Evolutionary conservation across 2,329 filamentous ascomycete genomes (phyloP).

Genomic region (Stachybotrys chlorohalonatus): DNA sequence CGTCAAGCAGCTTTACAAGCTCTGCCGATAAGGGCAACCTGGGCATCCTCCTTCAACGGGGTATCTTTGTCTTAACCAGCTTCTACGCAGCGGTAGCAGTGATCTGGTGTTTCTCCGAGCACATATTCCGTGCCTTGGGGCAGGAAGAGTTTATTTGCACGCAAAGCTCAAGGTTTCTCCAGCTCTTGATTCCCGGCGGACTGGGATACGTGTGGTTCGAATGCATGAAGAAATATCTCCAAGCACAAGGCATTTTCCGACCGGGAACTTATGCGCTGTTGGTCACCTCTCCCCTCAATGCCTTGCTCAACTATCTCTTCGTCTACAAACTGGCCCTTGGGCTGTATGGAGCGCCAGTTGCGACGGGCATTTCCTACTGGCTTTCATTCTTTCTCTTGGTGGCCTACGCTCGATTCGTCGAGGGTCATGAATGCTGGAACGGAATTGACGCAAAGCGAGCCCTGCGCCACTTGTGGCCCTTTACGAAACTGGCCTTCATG

Average conservation of each 20-base stretch:
- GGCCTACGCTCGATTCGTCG: conserved; percentile 61
- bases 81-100: conserved; percentile 67
- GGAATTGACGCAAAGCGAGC: conserved; percentile 56
- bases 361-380: conserved; percentile 83
- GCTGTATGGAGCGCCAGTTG: conserved; percentile 70
- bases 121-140: conserved; percentile 63
- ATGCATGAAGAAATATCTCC: conserved; percentile 75
- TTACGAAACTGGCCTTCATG: conserved; percentile 64
- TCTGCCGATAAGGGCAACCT: conserved; percentile 71
- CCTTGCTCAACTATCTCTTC: conserved; percentile 70
- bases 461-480: conserved; percentile 58
- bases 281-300: conserved; percentile 74
- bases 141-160: conserved; percentile 70
- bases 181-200: conserved; percentile 67
- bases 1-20: conserved; percentile 73
- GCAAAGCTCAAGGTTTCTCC: conserved; percentile 65
- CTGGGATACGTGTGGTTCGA: conserved; percentile 86
- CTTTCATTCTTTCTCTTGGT: conserved; percentile 68
- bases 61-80: conserved; percentile 59
- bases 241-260: conserved; percentile 81
- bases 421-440: conserved; percentile 70
- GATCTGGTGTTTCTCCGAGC: conserved; percentile 68
- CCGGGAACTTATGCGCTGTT: conserved; percentile 77
- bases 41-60: conserved; percentile 68
- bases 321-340: conserved; percentile 63